Base-by-base conservation (phyloP, 768 basidiomycete species). In the Xerocomellus chrysenteron region DNA sequence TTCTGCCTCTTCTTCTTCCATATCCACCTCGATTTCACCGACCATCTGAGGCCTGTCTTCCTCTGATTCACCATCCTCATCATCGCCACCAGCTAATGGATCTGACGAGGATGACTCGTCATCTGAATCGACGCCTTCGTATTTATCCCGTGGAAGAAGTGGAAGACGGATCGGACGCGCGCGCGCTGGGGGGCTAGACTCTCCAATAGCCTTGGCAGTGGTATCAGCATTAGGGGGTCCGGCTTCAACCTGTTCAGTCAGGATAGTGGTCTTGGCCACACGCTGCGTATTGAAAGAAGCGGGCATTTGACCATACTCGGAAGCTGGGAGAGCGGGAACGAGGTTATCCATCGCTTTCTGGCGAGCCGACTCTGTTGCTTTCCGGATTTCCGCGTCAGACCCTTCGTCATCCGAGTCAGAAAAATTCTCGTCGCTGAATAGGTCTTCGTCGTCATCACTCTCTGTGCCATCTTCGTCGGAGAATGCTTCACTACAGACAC, bases 91-190 rank as follows among this genome's bases (percentile, higher is more conserved):
- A n/a, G 59, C 61, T 14, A 71, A 71, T 16, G 69, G 75, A 19
- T 75, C 80, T 35, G 86, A 88, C 46, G 85, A 84, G 50, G 88
- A 87, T 1, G 84, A 86, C 63, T 93, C 92, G 60, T 94, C 92
- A 63, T 94, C 93, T 2, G 94, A 97, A 67, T 96, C 84, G 28
- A 90, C 92, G 2, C 97, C 97, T 47, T 99, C 97, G 66, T 87
- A 98, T 63, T 80, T 79, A 65, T 98, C 87, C 26, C 92, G 85
- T 11, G 87, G 77, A 40, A 98, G 78, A 54, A 95, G 82, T 1
- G 94, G 93, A 19, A 82, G 76, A n/a, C 94, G 81, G 47, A 90
- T 79, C 3, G 79, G 77, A 57, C 76, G 82, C n/a, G 59, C 61
- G 40, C 58, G 70, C 17, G 64, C 45, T 53, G 72, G 67, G 10